Conservation (phyloP, 2,329 filamentous ascomycete genomes). For the Colletotrichum neosansevieriae region DNA sequence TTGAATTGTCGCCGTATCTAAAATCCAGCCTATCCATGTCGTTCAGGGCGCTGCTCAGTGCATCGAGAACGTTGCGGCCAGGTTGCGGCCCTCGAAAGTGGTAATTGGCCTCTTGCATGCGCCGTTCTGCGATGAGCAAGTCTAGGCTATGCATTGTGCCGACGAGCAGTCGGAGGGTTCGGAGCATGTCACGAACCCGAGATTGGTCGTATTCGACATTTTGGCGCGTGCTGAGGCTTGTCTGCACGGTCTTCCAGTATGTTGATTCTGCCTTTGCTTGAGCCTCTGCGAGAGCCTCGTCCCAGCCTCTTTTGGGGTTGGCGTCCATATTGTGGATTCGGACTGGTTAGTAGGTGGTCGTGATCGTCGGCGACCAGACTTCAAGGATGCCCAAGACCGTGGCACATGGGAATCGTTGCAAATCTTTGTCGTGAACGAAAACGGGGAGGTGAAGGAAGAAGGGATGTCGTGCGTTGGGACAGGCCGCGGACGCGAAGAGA, state of each 20-base stretch:
- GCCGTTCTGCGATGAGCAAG: conserved; percentile 11
- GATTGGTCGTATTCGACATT: background rate
- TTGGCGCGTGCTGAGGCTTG: background rate
- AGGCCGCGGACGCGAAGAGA: no score
- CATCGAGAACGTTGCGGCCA: conserved; percentile 1
- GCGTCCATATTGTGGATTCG: background rate
- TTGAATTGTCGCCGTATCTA: background rate
- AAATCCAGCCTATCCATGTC: background rate
- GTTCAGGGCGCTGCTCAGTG: background rate
- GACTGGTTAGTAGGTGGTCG: background rate
- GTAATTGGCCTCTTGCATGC: background rate
- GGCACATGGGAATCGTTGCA: no score
- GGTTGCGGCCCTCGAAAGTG: background rate
- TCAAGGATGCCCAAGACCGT: no score
- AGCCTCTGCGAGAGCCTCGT: background rate
- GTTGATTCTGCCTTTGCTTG: background rate
- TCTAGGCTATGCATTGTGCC: conserved; percentile 17
- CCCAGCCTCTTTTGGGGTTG: background rate
- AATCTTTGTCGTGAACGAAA: no score
- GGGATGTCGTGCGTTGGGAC: no score
- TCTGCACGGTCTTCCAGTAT: background rate
- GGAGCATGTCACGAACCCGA: background rate
- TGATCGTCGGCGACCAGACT: background rate
- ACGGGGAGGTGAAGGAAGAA: no score
- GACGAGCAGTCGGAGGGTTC: conserved; percentile 10